These are phyloP conservation scores for Marasmius tenuissimus DNA, from an alignment of 1,284 basidiomycete species.

Conservation along the genomic window DNA sequence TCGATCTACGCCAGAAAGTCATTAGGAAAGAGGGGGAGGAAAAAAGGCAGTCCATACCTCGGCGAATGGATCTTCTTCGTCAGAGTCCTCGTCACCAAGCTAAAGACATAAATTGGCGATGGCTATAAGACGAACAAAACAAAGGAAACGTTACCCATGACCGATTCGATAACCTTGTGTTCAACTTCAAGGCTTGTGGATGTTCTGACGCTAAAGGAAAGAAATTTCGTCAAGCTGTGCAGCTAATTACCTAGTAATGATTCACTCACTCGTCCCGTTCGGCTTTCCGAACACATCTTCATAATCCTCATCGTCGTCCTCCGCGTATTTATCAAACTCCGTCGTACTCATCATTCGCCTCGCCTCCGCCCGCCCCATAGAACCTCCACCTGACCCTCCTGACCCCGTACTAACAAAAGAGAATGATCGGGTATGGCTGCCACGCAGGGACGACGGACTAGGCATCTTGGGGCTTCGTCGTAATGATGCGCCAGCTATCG, in stretches of 20 bases:
- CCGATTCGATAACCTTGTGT: conserved; percentile 80
- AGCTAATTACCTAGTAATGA: conserved; percentile 6
- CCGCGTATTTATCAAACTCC: conserved; percentile 82
- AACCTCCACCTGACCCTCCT: conserved; percentile 39
- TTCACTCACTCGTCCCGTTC: conserved; percentile 56
- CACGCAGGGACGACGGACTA: conserved; percentile 11
- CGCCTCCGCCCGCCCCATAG: conserved; percentile 65
- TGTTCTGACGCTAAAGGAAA: conserved; percentile 50
- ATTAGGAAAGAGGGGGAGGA: not conserved
- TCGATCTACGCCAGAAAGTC: conserved; percentile 61
- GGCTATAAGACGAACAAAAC: not conserved
- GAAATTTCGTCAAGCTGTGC: conserved; percentile 1
- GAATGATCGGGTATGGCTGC: conserved; percentile 48
- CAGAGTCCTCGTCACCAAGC: conserved; percentile 79
- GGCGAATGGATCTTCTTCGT: conserved; percentile 93
- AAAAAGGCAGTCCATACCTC: conserved; percentile 54
- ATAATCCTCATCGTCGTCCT: conserved; percentile 84
- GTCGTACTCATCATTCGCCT: conserved; percentile 48
- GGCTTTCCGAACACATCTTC: conserved; percentile 88
- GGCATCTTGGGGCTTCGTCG: not conserved
- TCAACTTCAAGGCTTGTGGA: conserved; percentile 73
- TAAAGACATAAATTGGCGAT: conserved; percentile 25
- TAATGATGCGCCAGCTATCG: not conserved
- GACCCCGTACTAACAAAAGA: conserved; percentile 50
- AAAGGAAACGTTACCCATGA: conserved; percentile 68